A percentile compares a stretch with the other conserved stretches of the same genome.
These are phyloP conservation scores for Leptosphaerulina australis DNA, from an alignment of 2,329 filamentous ascomycete species.

Conservation along the genomic window DNA sequence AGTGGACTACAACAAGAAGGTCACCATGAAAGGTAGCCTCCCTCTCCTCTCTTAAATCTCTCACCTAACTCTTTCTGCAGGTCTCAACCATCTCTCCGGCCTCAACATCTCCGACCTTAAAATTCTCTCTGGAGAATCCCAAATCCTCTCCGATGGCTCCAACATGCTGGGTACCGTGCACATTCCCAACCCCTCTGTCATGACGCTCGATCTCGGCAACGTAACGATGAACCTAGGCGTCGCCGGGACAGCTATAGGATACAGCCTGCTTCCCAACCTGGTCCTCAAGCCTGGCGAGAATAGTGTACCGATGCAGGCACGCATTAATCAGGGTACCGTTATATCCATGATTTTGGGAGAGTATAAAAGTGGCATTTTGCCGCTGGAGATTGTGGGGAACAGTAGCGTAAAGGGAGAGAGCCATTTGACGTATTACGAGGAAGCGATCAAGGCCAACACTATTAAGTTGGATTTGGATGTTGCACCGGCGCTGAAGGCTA, in stretches of 20 bases:
- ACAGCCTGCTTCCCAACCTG: constrained; percentile 63
- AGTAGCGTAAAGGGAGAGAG: constrained; percentile 59
- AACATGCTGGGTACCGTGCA: constrained; percentile 67
- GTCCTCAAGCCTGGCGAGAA: constrained; percentile 65
- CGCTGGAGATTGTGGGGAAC: constrained; percentile 62
- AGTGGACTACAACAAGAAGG: constrained; percentile 62
- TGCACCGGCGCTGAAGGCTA: constrained; percentile 33
- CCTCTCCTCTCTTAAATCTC: neutral
- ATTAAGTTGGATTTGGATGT: constrained; percentile 60
- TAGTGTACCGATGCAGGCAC: constrained; percentile 60
- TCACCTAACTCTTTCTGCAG: constrained; percentile 42
- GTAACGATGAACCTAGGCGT: constrained; percentile 66
- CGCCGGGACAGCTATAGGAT: constrained; percentile 60
- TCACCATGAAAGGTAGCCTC: constrained; percentile 62
- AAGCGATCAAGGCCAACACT: constrained; percentile 60
- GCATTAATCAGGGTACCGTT: constrained; percentile 58
- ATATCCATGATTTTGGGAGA: constrained; percentile 53
- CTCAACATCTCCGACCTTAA: constrained; percentile 59
- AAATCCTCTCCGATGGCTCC: constrained; percentile 51
- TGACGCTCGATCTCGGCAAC: constrained; percentile 72
- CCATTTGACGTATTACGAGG: constrained; percentile 62
- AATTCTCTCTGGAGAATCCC: constrained; percentile 52
- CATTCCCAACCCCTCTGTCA: constrained; percentile 68
- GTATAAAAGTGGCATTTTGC: constrained; percentile 62
- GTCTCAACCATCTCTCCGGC: constrained; percentile 62